Conservation (phyloP, 768 basidiomycete species). For the Pholiota molesta region DNA sequence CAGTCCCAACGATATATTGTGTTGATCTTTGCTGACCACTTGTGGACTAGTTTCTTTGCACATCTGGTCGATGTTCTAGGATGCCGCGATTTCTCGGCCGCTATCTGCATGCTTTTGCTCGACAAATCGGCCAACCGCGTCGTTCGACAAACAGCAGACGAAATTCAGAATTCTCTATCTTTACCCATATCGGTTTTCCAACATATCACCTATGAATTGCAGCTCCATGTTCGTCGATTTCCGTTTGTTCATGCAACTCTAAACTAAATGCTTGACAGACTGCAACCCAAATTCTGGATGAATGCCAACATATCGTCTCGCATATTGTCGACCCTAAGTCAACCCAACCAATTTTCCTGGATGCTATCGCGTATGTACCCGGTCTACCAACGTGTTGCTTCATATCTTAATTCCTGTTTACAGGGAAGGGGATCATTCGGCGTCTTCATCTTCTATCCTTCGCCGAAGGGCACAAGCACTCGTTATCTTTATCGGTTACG, state of each 20-base stretch:
- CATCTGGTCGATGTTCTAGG: conserved; percentile 87
- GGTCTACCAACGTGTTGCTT: background rate
- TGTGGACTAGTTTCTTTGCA: conserved; percentile 72
- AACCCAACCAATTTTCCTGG: conserved; percentile 52
- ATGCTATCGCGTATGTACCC: conserved; percentile 52
- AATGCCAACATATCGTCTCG: conserved; percentile 60
- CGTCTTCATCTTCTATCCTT: conserved; percentile 42
- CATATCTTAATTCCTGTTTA: background rate
- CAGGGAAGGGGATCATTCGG: conserved; percentile 65
- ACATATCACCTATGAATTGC: conserved; percentile 48
- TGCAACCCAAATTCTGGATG: conserved; percentile 65
- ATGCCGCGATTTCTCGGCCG: conserved; percentile 76
- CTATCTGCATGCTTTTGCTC: conserved; percentile 82
- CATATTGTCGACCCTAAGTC: conserved; percentile 42
- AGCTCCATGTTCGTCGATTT: conserved; percentile 50
- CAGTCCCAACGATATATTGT: conserved; percentile 23
- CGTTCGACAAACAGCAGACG: conserved; percentile 61
- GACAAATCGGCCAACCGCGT: conserved; percentile 76
- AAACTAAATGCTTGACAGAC: conserved; percentile 40
- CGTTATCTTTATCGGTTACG: conserved; percentile 61
- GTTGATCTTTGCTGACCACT: background rate
- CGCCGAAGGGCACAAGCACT: conserved; percentile 71
- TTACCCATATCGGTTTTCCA: conserved; percentile 72
- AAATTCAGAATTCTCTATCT: conserved; percentile 58
- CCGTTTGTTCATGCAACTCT: background rate